A percentile compares a stretch with the other conserved stretches of the same genome.
Evolutionary conservation across 2,329 filamentous ascomycete species (phyloP).

Genomic region (Ceratocystis albifundus): DNA sequence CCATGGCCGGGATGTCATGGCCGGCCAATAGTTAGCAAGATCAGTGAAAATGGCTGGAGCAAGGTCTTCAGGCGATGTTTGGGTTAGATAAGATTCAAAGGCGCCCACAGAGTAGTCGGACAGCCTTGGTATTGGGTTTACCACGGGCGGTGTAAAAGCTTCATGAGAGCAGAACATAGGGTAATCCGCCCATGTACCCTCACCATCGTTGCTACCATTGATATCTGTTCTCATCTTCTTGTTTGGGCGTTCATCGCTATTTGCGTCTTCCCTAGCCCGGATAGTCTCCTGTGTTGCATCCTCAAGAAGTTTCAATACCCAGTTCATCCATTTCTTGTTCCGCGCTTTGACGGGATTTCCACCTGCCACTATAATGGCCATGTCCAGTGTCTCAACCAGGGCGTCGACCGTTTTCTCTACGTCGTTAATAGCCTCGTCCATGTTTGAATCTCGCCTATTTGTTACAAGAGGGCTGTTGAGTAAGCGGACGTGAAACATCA

Average conservation of each 20-base stretch:
- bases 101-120: slow-evolving; percentile 41
- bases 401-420: slow-evolving; percentile 35
- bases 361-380: slow-evolving; percentile 52
- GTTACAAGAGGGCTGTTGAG: slow-evolving; percentile 14
- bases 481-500: slow-evolving; percentile 41
- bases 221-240: slow-evolving; percentile 20
- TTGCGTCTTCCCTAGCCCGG: not conserved
- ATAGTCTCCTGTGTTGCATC: not conserved
- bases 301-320: slow-evolving; percentile 21
- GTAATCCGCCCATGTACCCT: slow-evolving; percentile 11
- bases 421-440: not conserved
- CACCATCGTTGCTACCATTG: not conserved
- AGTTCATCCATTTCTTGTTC: slow-evolving; percentile 22
- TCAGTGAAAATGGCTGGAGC: slow-evolving; percentile 59
- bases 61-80: slow-evolving; percentile 25
- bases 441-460: not conserved
- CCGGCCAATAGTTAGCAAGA: slow-evolving; percentile 63
- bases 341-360: slow-evolving; percentile 26
- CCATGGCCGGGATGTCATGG: slow-evolving; percentile 59
- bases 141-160: slow-evolving; percentile 35
- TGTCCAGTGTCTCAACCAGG: slow-evolving; percentile 58
- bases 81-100: slow-evolving; percentile 52
- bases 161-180: slow-evolving; percentile 18
- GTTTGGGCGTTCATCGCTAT: slow-evolving; percentile 16
- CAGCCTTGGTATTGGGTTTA: slow-evolving; percentile 34